These are phyloP conservation scores for Draba incana DNA, from an alignment of 345 rosid species.

Conservation along the genomic window DNA sequence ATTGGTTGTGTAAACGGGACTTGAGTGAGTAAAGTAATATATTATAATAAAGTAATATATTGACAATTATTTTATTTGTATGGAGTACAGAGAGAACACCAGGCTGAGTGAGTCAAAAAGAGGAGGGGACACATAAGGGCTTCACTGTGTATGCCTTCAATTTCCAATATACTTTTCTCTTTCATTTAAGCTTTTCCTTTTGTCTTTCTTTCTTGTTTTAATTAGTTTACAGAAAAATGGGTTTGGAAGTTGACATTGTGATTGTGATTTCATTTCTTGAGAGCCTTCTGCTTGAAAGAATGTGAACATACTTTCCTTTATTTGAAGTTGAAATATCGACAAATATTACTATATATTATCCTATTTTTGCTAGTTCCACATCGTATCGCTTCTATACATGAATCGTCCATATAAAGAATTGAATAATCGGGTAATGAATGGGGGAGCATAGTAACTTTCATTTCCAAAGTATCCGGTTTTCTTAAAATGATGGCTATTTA, in stretches of 20 bases:
- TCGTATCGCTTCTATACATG: too few relatives aligned
- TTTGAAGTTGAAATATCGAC: not conserved
- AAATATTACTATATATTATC: not conserved
- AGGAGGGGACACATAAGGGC: not conserved
- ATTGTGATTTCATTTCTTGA: constrained; percentile 7
- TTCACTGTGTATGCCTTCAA: constrained; percentile 2
- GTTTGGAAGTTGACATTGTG: constrained; percentile 1
- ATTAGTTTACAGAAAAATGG: not conserved
- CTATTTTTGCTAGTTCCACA: too few relatives aligned
- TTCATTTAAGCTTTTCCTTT: constrained; percentile 14
- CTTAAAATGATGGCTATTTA: too few relatives aligned
- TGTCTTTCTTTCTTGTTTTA: not conserved
- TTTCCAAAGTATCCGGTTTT: too few relatives aligned
- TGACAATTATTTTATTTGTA: not conserved
- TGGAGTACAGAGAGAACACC: constrained; percentile 44
- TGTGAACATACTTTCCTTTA: not conserved
- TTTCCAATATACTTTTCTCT: constrained; percentile 1
- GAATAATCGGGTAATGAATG: too few relatives aligned
- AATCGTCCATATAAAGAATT: too few relatives aligned
- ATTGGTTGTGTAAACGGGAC: too few relatives aligned
- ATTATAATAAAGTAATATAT: not conserved
- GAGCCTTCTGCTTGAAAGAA: not conserved
- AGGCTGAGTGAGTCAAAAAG: constrained; percentile 40
- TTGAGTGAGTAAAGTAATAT: not conserved
- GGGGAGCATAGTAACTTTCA: too few relatives aligned